Conservation (phyloP, 163 green algal species). For the Coccomyxa subellipsoidea region DNA sequence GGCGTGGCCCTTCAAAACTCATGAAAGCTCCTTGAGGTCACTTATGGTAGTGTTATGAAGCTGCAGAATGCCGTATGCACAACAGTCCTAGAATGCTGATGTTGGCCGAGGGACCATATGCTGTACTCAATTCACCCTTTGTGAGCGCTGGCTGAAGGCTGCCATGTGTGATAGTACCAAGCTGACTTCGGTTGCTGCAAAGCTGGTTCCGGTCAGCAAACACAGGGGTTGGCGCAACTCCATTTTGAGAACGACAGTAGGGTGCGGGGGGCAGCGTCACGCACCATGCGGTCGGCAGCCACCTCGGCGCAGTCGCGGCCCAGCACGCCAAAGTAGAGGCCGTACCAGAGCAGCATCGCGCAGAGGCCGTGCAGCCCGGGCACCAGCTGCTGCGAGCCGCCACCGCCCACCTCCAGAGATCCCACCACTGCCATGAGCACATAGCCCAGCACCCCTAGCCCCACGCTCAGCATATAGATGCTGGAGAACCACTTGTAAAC, state of each 20-base stretch:
- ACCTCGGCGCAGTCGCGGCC: conserved; percentile 82
- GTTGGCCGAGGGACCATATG: too few relatives aligned
- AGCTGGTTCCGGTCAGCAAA: not conserved
- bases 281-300: conserved; percentile 63
- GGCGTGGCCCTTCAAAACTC: too few relatives aligned
- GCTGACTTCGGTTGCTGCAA: too few relatives aligned
- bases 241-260: too few relatives aligned
- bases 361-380: conserved; percentile 10
- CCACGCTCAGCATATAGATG: conserved; percentile 49
- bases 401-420: conserved; percentile 6
- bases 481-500: conserved; percentile 81
- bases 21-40: too few relatives aligned
- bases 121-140: too few relatives aligned
- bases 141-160: too few relatives aligned
- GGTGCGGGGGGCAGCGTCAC: too few relatives aligned
- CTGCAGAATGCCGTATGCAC: too few relatives aligned
- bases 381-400: not conserved
- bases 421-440: conserved; percentile 44
- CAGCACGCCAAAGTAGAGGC: conserved; percentile 77
- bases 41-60: too few relatives aligned
- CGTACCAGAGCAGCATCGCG: conserved; percentile 52
- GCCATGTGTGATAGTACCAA: too few relatives aligned
- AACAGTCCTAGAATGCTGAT: too few relatives aligned
- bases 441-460: conserved; percentile 66
- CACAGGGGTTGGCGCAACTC: not conserved